Base-by-base conservation (phyloP, 371 early-diverging fungal genomes). In the Mucor velutinosus region DNA sequence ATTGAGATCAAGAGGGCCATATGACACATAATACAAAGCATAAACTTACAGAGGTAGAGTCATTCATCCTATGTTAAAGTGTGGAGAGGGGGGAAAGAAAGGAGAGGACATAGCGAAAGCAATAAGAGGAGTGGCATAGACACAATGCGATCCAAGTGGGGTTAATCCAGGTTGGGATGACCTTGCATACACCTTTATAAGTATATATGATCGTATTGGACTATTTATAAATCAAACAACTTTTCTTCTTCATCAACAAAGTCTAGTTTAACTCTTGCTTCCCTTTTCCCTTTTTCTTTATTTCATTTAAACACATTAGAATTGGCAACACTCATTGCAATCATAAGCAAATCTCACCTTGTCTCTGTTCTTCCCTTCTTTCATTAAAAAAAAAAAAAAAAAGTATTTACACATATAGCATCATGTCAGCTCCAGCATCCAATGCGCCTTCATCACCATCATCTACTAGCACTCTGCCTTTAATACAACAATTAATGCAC, bases 401-500 rank as follows among this genome's bases (percentile, higher is more conserved):
- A 19, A 23, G 25, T 51, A 23, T 23, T 23, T 25, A 30, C 55
- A 29, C 30, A 55, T 10, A 29, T 10, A 15, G 12, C 15, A 55
- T 30, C 30, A 55, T 55, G 55, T 55, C 55, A 55, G 5, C 55
- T 17, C 5, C 55, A 29, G 29, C 29, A 14, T 4, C 55, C 4
- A 55, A 55, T 53, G 4, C 25, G 8, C 12, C 49, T 23, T 19
- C 8, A 19, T 21, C 49, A 19, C 6, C 49, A 17, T 27, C 41
- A n/a, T 14, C 41, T 41, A 7, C 19, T 29, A 61, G 47, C 32
- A 56, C n/a, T 12, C 41, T 43, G 43, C 69, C 69, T 25, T 25
- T 69, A 41, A 53, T 69, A n/a, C 69, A 69, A 17, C 69, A 69
- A 53, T 51, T 69, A 17, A 37, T 69, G n/a, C 58, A 64, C 53